A percentile compares a stretch with the other conserved stretches of the same genome.
Conservation (phyloP, 148 eudicot species). For the Vaccinium vitisidaea region DNA sequence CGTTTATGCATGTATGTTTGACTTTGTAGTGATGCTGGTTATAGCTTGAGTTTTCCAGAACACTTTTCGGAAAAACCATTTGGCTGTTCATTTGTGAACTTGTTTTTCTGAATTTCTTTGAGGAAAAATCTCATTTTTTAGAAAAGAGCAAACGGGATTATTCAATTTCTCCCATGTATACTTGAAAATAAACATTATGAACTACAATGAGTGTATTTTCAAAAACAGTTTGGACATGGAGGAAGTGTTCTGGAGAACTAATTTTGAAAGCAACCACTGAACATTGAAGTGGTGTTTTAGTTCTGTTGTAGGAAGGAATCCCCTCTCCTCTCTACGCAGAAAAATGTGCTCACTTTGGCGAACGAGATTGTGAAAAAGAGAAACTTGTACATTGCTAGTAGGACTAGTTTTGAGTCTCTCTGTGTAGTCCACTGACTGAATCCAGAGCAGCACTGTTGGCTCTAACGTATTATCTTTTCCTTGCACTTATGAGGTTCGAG, state of each 20-base stretch:
- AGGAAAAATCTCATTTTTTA: background rate
- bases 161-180: too few relatives aligned
- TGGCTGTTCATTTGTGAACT: background rate
- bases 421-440: too few relatives aligned
- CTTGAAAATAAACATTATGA: too few relatives aligned
- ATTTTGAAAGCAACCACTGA: background rate
- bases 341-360: background rate
- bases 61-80: background rate
- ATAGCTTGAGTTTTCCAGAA: background rate
- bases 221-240: background rate
- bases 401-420: background rate
- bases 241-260: too few relatives aligned
- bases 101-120: too few relatives aligned
- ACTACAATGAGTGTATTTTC: background rate
- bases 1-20: background rate
- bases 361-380: too few relatives aligned
- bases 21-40: background rate
- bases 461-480: too few relatives aligned
- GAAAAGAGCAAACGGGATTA: background rate
- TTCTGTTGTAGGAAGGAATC: too few relatives aligned
- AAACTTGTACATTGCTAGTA: background rate
- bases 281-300: background rate
- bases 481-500: too few relatives aligned
- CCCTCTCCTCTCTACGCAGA: too few relatives aligned
- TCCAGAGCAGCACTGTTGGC: too few relatives aligned